Evolutionary conservation across 768 basidiomycete species (phyloP).

Genomic region (Panellus pusillus): DNA sequence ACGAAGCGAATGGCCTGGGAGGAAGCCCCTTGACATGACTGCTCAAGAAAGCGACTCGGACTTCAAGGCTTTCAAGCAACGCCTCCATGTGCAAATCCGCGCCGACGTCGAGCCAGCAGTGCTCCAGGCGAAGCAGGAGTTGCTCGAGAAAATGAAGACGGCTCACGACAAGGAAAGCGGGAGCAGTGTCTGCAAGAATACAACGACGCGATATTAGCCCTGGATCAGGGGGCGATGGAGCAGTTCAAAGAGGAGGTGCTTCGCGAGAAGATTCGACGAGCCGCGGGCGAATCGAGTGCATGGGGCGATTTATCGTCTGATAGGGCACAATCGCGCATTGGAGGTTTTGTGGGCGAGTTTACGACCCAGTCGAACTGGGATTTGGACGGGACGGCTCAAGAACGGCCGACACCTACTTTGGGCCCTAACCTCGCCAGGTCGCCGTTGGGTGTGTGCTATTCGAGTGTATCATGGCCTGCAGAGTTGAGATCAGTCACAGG

Average conservation of each 20-base stretch:
- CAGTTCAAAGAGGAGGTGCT: constrained; percentile 13
- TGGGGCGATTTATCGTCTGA: constrained; percentile 10
- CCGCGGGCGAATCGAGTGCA: neutral
- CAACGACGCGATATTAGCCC: constrained; percentile 11
- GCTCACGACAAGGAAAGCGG: constrained; percentile 16
- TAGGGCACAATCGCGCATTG: constrained; percentile 18
- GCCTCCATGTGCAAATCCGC: constrained; percentile 19
- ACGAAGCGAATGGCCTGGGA: constrained; percentile 3
- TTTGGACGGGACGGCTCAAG: constrained; percentile 8
- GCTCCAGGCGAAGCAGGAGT: constrained; percentile 11
- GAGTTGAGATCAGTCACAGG: constrained; percentile 4
- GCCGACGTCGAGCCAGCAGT: constrained; percentile 16
- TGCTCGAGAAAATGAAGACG: constrained; percentile 18
- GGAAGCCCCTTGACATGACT: neutral
- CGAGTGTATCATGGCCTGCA: neutral
- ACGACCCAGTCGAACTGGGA: constrained; percentile 7
- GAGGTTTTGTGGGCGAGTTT: constrained; percentile 14
- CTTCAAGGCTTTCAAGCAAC: constrained; percentile 14
- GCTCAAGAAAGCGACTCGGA: constrained; percentile 12
- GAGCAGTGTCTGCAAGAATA: constrained; percentile 14
- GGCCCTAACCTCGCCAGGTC: constrained; percentile 12
- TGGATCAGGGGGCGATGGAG: constrained; percentile 14
- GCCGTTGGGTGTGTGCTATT: constrained; percentile 12
- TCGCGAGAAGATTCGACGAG: constrained; percentile 14
- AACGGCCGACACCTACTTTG: constrained; percentile 8